Base-by-base conservation (phyloP, 2,329 filamentous ascomycete species). In the Stemphylium beticola region DNA sequence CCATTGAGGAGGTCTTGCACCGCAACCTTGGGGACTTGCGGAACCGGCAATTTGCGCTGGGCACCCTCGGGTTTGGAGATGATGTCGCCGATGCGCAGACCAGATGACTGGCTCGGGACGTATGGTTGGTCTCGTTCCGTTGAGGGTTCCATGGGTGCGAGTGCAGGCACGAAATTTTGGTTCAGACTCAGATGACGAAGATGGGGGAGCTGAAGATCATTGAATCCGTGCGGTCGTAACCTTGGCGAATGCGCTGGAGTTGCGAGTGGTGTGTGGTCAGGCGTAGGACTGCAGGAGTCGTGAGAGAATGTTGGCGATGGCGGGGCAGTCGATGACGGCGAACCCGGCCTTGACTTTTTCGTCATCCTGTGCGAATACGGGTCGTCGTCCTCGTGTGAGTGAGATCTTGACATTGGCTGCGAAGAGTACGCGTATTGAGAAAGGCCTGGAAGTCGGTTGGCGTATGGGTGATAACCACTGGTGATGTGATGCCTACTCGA, bases 241-340 rank as follows among this genome's bases (percentile, higher is more conserved):
- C 95, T 91, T 46, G 95, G 95, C 15, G 93, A 97, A 77, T 98
- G 95, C 38, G 93, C 93, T 4, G 93, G 93, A 4, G 93, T 99
- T 24, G 93, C 93, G 51, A 98, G 87, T n/a, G 93, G 93, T n/a
- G 95, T 98, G 80, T 97, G 93, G 71, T 98, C 93, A 10, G 93
- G 95, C 1, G 93, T 99, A 4, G 93, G 95, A 9, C 93, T 98
- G 41, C 93, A 84, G 10, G 93, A 97, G 76, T 96, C 92, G 78
- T 97, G 92, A 2, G 93, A 97, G 76, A 97, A 96, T 3, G 93
- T 97, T 22, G 93, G 93, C 29, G 93, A 98, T 22, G 93, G 96
- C 17, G 95, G 95, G 42, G 93, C 93, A 2, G 93, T 98, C 8
- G 93, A 97, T 78, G 96, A 92, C 48, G 93, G 95, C 32, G 93